phyloP scores from a whole-genome alignment of 306 rosid genomes.

The Cicer yamashitae region DNA sequence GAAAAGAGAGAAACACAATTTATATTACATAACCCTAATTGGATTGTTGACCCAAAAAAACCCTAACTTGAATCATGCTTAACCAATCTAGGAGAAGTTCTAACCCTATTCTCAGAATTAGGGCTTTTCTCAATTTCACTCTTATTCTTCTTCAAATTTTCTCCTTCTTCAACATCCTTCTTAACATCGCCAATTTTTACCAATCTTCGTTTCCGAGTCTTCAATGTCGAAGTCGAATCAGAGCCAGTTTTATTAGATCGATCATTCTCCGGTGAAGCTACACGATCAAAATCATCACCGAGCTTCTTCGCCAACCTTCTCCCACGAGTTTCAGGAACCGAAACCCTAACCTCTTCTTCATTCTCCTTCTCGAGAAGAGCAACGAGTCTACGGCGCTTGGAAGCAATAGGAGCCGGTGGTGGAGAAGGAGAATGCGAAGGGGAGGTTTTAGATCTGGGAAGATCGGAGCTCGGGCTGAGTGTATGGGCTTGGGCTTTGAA shows the following conservation, averaged over 20 bases:
- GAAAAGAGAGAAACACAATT: background rate
- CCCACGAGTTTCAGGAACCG: conserved; percentile 36
- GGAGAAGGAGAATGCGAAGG: conserved; percentile 46
- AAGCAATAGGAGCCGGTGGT: conserved; percentile 69
- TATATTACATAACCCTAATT: conserved; percentile 34
- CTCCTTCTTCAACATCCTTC: conserved; percentile 50
- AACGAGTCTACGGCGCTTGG: conserved; percentile 57
- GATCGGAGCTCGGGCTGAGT: background rate
- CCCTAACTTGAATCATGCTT: conserved; percentile 45
- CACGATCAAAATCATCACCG: conserved; percentile 80
- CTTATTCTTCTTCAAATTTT: conserved; percentile 41
- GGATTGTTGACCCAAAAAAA: background rate
- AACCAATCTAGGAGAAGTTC: conserved; percentile 68
- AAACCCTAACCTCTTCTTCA: background rate
- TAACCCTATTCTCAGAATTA: conserved; percentile 43
- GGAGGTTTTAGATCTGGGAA: background rate
- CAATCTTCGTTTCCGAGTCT: conserved; percentile 45
- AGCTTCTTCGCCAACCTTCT: conserved; percentile 81
- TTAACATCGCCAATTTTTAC: conserved; percentile 38
- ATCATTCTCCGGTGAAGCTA: conserved; percentile 60
- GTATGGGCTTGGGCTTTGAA: conserved; percentile 27
- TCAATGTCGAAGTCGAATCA: conserved; percentile 18
- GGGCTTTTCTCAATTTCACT: conserved; percentile 22
- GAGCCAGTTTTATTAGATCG: conserved; percentile 2
- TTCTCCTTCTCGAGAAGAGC: conserved; percentile 50